Evolutionary conservation across 345 rosid species (phyloP), one percentile per base, ranked within the genome.

Genomic region (Trapa bicornis): DNA sequence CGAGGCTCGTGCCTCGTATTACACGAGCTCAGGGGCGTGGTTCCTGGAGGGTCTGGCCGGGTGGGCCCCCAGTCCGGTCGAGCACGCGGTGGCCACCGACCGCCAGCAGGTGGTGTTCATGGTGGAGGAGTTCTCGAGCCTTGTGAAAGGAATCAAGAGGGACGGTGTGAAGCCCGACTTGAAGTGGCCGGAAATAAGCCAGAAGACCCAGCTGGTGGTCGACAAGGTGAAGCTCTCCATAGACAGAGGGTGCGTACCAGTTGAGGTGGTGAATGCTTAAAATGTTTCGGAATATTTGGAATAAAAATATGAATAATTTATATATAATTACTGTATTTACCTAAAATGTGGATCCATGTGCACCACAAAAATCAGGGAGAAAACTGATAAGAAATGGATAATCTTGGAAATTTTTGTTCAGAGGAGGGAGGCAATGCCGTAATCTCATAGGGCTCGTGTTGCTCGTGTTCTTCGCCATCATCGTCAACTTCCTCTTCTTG

Each of bases 131-230:
- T 71, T 71, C 22, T 67, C 56, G 4, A 54, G 35, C 37, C 43
- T 58, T 12, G 68, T 56, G 1, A 29, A 22, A 32, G 68, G 47
- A 22, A 71, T 71, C 57, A 42, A 37, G 61, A 43, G 54, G 2
- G 53, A 39, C 48, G 58, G 68, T 22, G 16, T 65, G 65, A 65
- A 71, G 37, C 74, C 74, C 37, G 38, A 71, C 4, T 4, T 9
- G n/a, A 14, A 17, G 56, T 71, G 74, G 74, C 50, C 64, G 7
- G 35, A 17, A 22, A 65, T 56, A 0, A 65, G 74, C 56, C 29
- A 52, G 61, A 71, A 65, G 74, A 71, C 74, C 9, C 74, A 65
- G 42, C 65, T 71, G 5, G 74, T 71, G 33, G 12, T 65, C 11
- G 74, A 71, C 54, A 37, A 62, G 1, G 74, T 65, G 54, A 71